Base-by-base conservation (phyloP, 306 rosid species). In the Trifolium dubium region DNA sequence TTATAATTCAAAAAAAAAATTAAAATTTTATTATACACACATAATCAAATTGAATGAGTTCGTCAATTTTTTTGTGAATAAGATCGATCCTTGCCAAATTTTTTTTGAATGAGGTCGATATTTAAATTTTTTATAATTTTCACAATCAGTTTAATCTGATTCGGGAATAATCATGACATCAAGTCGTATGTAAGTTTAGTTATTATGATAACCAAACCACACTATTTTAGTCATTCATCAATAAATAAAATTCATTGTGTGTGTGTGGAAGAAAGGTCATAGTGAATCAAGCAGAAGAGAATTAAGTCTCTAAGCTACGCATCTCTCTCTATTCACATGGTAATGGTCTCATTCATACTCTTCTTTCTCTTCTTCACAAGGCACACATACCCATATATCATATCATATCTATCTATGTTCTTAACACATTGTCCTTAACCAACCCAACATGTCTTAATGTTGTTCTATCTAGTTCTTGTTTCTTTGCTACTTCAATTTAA, bases 341-440 rank as follows among this genome's bases (percentile, higher is more conserved):
- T 75, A 10, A 51, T 65, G 53, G 47, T 75, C 4, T 23, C 58
- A 28, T 56, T n/a, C 51, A n/a, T n/a, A n/a, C n/a, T n/a, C n/a
- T n/a, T 66, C 18, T 54, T 66, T 54, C 10, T 30, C 74, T 43
- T 31, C 68, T 56, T 10, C 34, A 55, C 32, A 55, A 54, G 5
- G 13, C 32, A 19, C 32, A 19, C 61, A 19, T 13, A 29, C 34
- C 31, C 43, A 23, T 23, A 41, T 44, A 49, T 62, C 28, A 41
- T 44, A 49, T 62, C 28, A 30, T 15, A 61, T 61, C 37, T 63
- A 46, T 35, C 28, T 29, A n/a, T 51, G 39, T 39, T 47, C 43
- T 17, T 37, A 3, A 79, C 78, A 80, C 97, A 88, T 87, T 88
- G 88, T 82, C 83, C 80, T 69, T 43, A 75, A 70, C 88, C 73